A percentile compares a stretch with the other conserved stretches of the same genome.
These are phyloP conservation scores for Eucalyptus leucophloia DNA, from an alignment of 345 rosid genomes.

Conservation along the genomic window DNA sequence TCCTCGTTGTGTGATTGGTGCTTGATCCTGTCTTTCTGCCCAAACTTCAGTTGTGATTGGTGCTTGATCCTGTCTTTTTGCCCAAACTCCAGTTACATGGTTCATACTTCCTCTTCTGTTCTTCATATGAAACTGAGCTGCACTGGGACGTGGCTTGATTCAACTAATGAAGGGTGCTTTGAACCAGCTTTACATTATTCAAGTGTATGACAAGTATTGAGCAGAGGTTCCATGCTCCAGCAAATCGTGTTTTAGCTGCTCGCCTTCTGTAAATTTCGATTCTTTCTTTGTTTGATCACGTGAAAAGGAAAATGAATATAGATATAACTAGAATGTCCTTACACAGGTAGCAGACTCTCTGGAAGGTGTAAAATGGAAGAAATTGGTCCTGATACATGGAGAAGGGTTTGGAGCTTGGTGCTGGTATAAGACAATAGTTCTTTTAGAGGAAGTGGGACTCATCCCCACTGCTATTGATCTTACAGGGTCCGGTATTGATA, in stretches of 20 bases:
- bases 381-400: conserved; percentile 66
- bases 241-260: not conserved
- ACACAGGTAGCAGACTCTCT: conserved; percentile 51
- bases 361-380: conserved; percentile 53
- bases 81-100: not conserved
- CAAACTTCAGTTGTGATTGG: not conserved
- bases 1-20: not conserved
- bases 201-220: not conserved
- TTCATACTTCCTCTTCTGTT: not conserved
- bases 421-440: conserved; percentile 88
- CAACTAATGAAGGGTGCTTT: not conserved
- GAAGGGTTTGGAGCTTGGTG: conserved; percentile 99
- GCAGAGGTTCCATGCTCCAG: not conserved
- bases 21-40: not conserved
- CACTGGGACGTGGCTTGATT: not conserved
- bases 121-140: not conserved
- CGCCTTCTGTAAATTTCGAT: not conserved
- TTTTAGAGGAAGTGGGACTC: conserved; percentile 76
- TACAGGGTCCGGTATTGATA: conserved; percentile 75
- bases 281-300: not conserved
- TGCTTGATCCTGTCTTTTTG: not conserved
- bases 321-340: not conserved
- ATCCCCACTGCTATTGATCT: conserved; percentile 69
- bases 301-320: not conserved
- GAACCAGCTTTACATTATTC: not conserved